Conservation (phyloP, 2,329 filamentous ascomycete species). For the Xylariaceae sp. region DNA sequence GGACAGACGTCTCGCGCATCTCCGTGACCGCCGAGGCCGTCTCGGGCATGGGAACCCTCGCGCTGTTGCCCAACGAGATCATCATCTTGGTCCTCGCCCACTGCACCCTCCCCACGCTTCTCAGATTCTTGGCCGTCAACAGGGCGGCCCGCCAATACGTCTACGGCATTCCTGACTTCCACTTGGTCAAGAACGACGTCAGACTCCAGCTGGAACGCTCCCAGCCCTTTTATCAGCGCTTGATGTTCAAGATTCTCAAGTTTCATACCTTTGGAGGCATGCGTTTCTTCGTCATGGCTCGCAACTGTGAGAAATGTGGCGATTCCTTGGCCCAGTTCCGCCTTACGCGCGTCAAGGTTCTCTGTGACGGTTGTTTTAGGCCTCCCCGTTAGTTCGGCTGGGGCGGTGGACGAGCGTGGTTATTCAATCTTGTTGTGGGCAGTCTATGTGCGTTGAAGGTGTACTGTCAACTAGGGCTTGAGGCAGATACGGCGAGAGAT, state of each 20-base stretch:
- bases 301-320: slow-evolving; percentile 17
- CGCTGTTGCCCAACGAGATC: slow-evolving; percentile 20
- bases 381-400: neutral
- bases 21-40: slow-evolving; percentile 1
- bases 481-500: no score
- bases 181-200: slow-evolving; percentile 12
- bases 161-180: slow-evolving; percentile 10
- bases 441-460: no score
- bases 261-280: slow-evolving; percentile 17
- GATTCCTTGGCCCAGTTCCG: slow-evolving; percentile 10
- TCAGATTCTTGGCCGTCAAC: slow-evolving; percentile 19
- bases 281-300: slow-evolving; percentile 14
- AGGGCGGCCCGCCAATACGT: slow-evolving; percentile 6
- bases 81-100: slow-evolving; percentile 18
- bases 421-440: no score
- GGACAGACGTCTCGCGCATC: neutral
- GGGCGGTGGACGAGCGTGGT: no score
- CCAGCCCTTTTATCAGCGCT: slow-evolving; percentile 10
- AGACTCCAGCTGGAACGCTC: slow-evolving; percentile 17
- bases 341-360: slow-evolving; percentile 16
- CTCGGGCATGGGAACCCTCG: slow-evolving; percentile 17
- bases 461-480: no score
- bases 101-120: slow-evolving; percentile 18
- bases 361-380: slow-evolving; percentile 19
- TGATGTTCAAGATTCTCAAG: slow-evolving; percentile 18